Conservation (phyloP, 371 early-diverging fungal genomes). For the Lichtheimia ornata region DNA sequence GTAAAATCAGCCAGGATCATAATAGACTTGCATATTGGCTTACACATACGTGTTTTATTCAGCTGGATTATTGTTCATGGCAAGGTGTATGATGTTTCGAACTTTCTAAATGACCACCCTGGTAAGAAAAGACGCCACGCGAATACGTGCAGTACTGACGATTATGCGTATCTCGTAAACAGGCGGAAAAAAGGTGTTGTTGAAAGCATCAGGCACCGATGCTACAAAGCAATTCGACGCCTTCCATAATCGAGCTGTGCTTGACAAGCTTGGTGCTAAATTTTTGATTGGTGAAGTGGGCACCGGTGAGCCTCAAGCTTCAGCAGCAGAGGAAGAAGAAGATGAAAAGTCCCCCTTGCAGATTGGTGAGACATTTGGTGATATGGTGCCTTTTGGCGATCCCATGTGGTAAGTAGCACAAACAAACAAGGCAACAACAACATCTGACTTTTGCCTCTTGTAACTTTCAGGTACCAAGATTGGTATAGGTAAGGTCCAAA, state of each 20-base stretch:
- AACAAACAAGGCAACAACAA: neutral
- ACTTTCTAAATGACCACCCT: constrained; percentile 78
- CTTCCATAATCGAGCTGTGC: constrained; percentile 71
- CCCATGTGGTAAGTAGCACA: constrained; percentile 66
- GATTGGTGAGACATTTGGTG: constrained; percentile 62
- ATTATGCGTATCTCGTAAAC: neutral
- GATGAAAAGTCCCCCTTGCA: constrained; percentile 22
- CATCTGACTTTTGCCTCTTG: neutral
- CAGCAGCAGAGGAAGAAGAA: constrained; percentile 31
- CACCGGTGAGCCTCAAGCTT: constrained; percentile 6
- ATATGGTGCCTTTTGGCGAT: constrained; percentile 81
- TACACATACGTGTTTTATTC: neutral
- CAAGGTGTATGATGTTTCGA: constrained; percentile 81
- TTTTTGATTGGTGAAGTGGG: constrained; percentile 64
- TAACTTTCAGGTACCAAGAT: constrained; percentile 9
- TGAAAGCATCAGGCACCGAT: constrained; percentile 85
- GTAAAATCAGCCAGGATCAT: constrained; percentile 9
- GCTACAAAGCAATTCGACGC: constrained; percentile 88
- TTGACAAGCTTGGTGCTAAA: constrained; percentile 60
- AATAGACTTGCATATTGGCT: neutral
- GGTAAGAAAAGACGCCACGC: constrained; percentile 10
- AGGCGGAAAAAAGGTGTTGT: constrained; percentile 66
- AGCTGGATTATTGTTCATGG: constrained; percentile 89
- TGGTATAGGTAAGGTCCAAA: constrained; percentile 5
- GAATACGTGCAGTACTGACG: neutral